These are phyloP conservation scores for Euphorbia lathyris DNA, from an alignment of 345 rosid species.

Conservation along the genomic window DNA sequence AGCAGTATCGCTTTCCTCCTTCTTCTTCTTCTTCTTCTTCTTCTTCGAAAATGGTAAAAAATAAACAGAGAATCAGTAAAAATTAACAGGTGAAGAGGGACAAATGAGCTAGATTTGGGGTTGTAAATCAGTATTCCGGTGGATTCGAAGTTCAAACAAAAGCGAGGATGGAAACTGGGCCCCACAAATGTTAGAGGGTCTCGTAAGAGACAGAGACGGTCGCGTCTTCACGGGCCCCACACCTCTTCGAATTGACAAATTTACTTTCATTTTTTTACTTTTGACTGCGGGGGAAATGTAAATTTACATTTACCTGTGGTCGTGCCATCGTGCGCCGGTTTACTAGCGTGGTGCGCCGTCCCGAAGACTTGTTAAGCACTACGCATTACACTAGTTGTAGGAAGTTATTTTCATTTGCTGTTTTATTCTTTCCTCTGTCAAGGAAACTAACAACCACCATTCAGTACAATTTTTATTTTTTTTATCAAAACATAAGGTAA, in stretches of 20 bases:
- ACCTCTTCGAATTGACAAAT: too few species aligned
- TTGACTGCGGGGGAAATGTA: too few species aligned
- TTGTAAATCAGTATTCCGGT: not conserved
- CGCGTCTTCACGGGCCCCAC: slow-evolving; percentile 19
- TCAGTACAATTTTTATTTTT: too few species aligned
- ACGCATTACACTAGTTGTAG: too few species aligned
- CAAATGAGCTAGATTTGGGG: not conserved
- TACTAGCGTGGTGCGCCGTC: too few species aligned
- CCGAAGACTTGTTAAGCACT: too few species aligned
- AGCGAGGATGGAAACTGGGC: slow-evolving; percentile 14
- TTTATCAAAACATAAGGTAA: too few species aligned
- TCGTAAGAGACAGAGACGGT: slow-evolving; percentile 30
- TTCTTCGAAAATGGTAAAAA: not conserved
- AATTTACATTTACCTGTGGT: not conserved
- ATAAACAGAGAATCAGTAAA: not conserved
- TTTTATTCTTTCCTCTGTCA: too few species aligned
- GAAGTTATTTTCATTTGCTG: too few species aligned
- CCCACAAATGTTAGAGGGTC: slow-evolving; percentile 17
- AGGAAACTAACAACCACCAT: too few species aligned
- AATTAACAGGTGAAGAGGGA: not conserved
- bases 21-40: not conserved
- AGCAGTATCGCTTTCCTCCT: not conserved
- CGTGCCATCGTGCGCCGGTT: too few species aligned
- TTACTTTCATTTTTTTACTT: not conserved
- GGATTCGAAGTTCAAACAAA: slow-evolving; percentile 34